Evolutionary conservation across 2,329 filamentous ascomycete genomes (phyloP), one percentile per base, ranked within the genome.

Genomic region (Penicillium sp.): DNA sequence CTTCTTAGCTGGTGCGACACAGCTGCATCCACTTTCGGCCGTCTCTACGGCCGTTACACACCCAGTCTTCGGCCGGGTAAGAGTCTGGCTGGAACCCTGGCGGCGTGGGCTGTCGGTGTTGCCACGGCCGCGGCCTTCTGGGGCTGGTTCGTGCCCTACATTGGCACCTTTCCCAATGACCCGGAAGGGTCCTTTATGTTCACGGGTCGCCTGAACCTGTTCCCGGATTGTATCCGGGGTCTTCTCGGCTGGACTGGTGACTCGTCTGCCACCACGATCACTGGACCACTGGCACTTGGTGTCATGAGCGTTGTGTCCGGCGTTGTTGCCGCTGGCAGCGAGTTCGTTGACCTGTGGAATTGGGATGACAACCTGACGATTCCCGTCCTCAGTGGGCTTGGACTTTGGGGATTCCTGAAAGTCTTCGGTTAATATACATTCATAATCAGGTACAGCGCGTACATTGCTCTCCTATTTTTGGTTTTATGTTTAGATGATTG

Each of bases 311-410:
- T 95, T 31, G 88, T 87, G 73, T 90, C 90, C 6, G 93, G 93
- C n/a, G 70, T 97, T 35, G 81, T 91, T 43, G 93, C 89, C 34
- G 88, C 89, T 46, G 83, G 84, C 36, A 96, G 89, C 62, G 93
- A 98, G 70, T 86, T 91, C 13, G 77, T 95, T 37, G 89, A 98
- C 70, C 63, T 97, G 0, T 96, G 89, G 66, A 88, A 89, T 39
- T 90, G 89, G 86, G 93, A 98, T 63, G 93, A 98, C 71, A 98
- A 98, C 69, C 75, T 98, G 59, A 97, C 91, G 40, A 98, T 98
- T 68, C 93, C 93, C 2, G 82, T 95, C 22, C 76, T 98, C 40
- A 95, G 89, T 64, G 89, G 90, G 20, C 71, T 89, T 37, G 90
- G 90, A 6, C 82, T 98, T 51, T 95, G 87, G 85, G 86, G 85